Evolutionary conservation across 768 basidiomycete species (phyloP).

Genomic region (Pleurotus platypus): DNA sequence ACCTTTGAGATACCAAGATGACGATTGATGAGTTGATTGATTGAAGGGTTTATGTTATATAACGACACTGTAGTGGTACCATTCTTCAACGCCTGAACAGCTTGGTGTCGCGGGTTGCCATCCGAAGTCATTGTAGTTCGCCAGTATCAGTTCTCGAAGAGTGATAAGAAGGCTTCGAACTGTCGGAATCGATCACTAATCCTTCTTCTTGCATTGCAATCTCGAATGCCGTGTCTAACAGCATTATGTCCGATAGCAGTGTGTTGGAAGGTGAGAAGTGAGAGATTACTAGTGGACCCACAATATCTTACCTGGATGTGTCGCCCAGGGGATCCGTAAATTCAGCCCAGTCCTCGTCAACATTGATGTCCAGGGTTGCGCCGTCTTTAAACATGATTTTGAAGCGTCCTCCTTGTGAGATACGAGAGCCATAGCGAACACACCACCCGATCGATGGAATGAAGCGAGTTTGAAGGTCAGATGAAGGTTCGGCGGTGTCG

Average conservation of each 20-base stretch:
- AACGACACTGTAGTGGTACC: too few species aligned
- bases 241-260: neutral
- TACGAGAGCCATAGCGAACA: constrained; percentile 31
- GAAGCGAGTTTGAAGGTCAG: constrained; percentile 30
- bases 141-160: constrained; percentile 29
- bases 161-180: constrained; percentile 36
- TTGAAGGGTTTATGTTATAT: too few species aligned
- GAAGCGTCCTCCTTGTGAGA: constrained; percentile 38
- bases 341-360: constrained; percentile 39
- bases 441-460: constrained; percentile 40
- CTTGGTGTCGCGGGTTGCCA: too few species aligned
- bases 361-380: constrained; percentile 33
- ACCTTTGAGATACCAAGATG: constrained; percentile 3
- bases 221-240: constrained; percentile 29
- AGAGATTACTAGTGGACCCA: neutral
- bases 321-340: constrained; percentile 24
- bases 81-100: too few species aligned
- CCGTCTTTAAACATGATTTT: constrained; percentile 43
- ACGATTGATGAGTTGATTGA: neutral
- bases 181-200: constrained; percentile 38
- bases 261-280: too few species aligned
- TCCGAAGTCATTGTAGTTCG: neutral
- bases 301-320: constrained; percentile 21
- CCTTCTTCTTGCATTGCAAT: constrained; percentile 24
- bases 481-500: neutral